Evolutionary conservation across 1,139 yeast genomes (phyloP), one percentile per base, ranked within the genome.

Genomic region (Arxiozyma bovina): DNA sequence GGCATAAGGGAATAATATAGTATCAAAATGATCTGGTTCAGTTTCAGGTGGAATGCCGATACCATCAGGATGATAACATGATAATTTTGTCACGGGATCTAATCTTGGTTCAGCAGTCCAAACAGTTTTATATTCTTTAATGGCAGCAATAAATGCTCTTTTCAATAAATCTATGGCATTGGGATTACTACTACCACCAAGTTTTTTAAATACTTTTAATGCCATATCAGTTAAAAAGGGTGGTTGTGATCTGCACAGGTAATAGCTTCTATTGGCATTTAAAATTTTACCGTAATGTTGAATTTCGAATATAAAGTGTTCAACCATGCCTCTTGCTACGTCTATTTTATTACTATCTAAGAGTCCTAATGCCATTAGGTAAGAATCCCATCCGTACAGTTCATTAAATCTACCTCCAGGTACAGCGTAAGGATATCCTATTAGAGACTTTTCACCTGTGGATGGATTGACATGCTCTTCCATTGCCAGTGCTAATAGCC

Each of bases 341-440:
- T 83, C 86, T 4, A 77, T 64, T 11, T 82, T 76, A 64, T 87
- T 88, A 51, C 65, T 60, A 18, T 81, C 78, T 45, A 93, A 70
- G 51, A 93, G 75, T 1, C 99, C 99, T 40, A 91, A 71, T 0
- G 95, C 81, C 67, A 87, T 93, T 85, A 94, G 87, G 68, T 93
- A 93, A 1, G 97, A 89, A 70, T 93, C 99, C 99, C 99, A 93
- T 9, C 99, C 99, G 65, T 93, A 93, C 54, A 90, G 78, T 71
- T 93, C 99, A 70, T 94, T 94, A 71, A 93, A 93, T 59, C 99
- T 76, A 22, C 99, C 99, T 18, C 99, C 99, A 0, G 99, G 99
- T 12, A 93, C 99, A 23, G 89, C 87, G 68, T 91, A 93, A 0
- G 96, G 96, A 64, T 81, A 84, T 40, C 89, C 88, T 47, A 79